Percentiles rank a stretch among this genome's conserved stretches.
Evolutionary conservation across 192 early-diverging fungal species (phyloP).

Genomic region (Coemansia sp.): DNA sequence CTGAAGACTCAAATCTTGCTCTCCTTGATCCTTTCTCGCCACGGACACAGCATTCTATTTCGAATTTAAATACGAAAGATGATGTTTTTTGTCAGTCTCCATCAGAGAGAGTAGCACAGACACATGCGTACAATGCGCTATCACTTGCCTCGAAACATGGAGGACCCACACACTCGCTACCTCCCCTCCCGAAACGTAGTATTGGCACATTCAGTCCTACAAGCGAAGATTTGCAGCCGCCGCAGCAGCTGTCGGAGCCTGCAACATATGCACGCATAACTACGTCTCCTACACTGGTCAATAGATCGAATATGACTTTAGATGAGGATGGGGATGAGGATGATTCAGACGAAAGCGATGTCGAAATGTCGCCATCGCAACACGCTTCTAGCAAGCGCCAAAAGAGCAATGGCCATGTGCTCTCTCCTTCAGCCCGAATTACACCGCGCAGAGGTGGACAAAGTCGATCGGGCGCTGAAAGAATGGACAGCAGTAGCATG

Average conservation of each 20-base stretch:
- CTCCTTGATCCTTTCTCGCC: conserved; percentile 32
- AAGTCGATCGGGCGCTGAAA: neutral
- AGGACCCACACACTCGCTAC: neutral
- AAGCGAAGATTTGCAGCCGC: neutral
- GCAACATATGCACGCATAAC: neutral
- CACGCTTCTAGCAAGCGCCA: conserved; percentile 31
- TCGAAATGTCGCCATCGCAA: conserved; percentile 42
- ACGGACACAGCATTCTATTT: neutral
- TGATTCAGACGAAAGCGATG: conserved; percentile 21
- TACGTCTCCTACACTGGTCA: neutral
- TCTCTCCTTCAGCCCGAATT: neutral
- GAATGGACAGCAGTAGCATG: conserved; percentile 1
- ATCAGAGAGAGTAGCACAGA: conserved; percentile 17
- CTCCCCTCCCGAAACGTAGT: neutral
- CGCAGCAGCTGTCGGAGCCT: neutral
- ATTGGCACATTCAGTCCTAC: neutral
- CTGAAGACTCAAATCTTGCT: neutral
- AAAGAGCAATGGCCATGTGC: conserved; percentile 7
- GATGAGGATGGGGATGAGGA: neutral
- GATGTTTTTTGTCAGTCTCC: conserved; percentile 13
- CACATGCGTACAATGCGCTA: conserved; percentile 22
- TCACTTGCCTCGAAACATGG: conserved; percentile 3
- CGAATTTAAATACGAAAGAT: neutral
- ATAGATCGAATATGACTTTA: neutral
- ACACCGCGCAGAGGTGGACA: neutral